Evolutionary conservation across 768 basidiomycete genomes (phyloP).

Genomic region (Trametes sanguinea): DNA sequence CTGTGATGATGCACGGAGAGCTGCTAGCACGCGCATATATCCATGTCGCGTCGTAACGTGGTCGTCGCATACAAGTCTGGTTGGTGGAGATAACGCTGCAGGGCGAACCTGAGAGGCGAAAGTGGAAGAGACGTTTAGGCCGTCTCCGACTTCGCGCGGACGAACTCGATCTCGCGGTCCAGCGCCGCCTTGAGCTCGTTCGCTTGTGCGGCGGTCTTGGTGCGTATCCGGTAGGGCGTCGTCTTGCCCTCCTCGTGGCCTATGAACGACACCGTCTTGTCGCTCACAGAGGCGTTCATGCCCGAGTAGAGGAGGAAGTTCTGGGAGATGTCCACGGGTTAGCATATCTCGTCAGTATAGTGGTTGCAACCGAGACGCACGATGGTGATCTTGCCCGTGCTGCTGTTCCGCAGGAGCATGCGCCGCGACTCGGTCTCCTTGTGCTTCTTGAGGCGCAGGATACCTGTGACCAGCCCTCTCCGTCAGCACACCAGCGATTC

Average conservation of each 20-base stretch:
- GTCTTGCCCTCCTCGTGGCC: conserved; percentile 66
- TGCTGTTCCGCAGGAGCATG: conserved; percentile 69
- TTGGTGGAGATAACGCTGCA: not conserved
- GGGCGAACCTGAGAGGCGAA: not conserved
- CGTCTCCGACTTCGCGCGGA: conserved; percentile 26
- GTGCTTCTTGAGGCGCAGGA: conserved; percentile 73
- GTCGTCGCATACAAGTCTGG: not conserved
- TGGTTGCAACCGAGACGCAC: conserved; percentile 44
- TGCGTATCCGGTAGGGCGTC: conserved; percentile 61
- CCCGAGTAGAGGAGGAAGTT: conserved; percentile 71
- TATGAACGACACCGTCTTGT: conserved; percentile 62
- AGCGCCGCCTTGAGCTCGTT: conserved; percentile 56
- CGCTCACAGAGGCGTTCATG: conserved; percentile 53
- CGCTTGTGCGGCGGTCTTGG: conserved; percentile 61
- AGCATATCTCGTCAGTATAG: not conserved
- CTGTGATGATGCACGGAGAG: not conserved
- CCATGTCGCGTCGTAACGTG: conserved; percentile 2
- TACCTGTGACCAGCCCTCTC: conserved; percentile 44
- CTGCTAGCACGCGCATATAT: conserved; percentile 4
- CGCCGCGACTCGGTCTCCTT: conserved; percentile 61
- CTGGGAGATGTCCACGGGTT: conserved; percentile 39
- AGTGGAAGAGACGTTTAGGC: not conserved
- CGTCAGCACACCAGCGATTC: not conserved
- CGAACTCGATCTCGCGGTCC: conserved; percentile 60
- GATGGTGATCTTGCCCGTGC: conserved; percentile 72